Conservation (phyloP, 179 eudicot genomes). For the Silene vulgaris region DNA sequence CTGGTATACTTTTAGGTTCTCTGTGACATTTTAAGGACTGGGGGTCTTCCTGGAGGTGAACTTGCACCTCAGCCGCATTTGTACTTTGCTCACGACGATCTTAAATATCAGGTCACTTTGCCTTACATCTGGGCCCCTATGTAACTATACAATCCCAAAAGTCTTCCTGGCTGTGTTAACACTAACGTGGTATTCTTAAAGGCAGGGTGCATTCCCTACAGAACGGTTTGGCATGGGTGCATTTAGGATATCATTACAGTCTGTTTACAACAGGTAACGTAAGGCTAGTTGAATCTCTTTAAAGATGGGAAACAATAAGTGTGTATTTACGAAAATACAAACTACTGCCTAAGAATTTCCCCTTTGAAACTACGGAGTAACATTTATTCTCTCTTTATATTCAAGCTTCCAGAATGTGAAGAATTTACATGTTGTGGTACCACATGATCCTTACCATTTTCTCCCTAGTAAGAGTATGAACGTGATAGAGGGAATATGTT, state of each 20-base stretch:
- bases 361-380: neutral
- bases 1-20: constrained; percentile 55
- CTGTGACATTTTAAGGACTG: constrained; percentile 87
- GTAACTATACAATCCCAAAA: constrained; percentile 6
- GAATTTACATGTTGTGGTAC: neutral
- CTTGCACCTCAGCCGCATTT: constrained; percentile 65
- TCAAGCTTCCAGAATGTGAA: neutral
- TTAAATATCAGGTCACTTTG: constrained; percentile 72
- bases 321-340: neutral
- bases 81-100: constrained; percentile 91
- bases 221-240: constrained; percentile 98
- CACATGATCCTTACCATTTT: neutral
- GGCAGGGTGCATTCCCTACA: constrained; percentile 77
- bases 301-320: neutral
- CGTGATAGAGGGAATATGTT: neutral
- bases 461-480: neutral
- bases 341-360: neutral
- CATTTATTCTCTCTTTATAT: neutral
- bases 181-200: constrained; percentile 33
- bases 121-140: neutral
- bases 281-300: constrained; percentile 17
- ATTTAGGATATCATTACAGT: constrained; percentile 81
- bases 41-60: constrained; percentile 85
- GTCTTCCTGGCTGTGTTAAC: neutral
- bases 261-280: constrained; percentile 78